Conservation (phyloP, 192 early-diverging fungal genomes). For the Coemansia sp. region DNA sequence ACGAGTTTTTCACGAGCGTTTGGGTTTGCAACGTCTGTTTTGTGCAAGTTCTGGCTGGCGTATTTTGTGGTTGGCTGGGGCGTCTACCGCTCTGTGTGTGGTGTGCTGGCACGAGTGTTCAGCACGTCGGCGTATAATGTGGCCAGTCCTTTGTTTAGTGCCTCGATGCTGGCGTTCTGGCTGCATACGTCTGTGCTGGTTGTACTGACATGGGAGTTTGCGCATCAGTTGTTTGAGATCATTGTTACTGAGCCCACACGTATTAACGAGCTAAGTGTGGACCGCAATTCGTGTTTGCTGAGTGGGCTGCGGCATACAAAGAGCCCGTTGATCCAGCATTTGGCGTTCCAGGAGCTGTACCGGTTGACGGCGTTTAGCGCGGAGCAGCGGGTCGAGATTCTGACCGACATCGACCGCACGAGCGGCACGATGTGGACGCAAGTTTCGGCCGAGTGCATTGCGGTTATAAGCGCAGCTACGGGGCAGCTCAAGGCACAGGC, state of each 20-base stretch:
- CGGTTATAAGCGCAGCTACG: slow-evolving; percentile 35
- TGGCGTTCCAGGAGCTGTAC: slow-evolving; percentile 54
- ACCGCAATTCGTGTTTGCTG: slow-evolving; percentile 42
- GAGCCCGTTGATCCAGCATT: slow-evolving; percentile 34
- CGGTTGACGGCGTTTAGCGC: slow-evolving; percentile 28
- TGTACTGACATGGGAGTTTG: slow-evolving; percentile 45
- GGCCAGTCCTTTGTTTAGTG: slow-evolving; percentile 46
- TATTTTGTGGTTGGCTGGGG: slow-evolving; percentile 51
- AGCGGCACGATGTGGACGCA: slow-evolving; percentile 45
- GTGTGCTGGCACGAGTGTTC: slow-evolving; percentile 28
- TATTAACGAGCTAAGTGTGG: slow-evolving; percentile 49
- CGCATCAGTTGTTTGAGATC: slow-evolving; percentile 54
- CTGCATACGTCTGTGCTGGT: slow-evolving; percentile 32
- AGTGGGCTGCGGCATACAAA: slow-evolving; percentile 33
- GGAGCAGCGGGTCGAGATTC: slow-evolving; percentile 35
- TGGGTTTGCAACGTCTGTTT: slow-evolving; percentile 20
- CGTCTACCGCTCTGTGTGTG: slow-evolving; percentile 37
- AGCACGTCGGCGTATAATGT: slow-evolving; percentile 46
- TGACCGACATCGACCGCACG: slow-evolving; percentile 42
- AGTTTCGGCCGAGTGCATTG: slow-evolving; percentile 39
- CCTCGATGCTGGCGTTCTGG: slow-evolving; percentile 31
- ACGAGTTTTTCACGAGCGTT: slow-evolving; percentile 28
- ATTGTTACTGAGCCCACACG: slow-evolving; percentile 45
- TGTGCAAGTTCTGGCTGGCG: slow-evolving; percentile 41
- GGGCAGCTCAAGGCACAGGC: slow-evolving; percentile 29